Evolutionary conservation across 805 yeast species (phyloP).

Genomic region (Clavispora fructus): DNA sequence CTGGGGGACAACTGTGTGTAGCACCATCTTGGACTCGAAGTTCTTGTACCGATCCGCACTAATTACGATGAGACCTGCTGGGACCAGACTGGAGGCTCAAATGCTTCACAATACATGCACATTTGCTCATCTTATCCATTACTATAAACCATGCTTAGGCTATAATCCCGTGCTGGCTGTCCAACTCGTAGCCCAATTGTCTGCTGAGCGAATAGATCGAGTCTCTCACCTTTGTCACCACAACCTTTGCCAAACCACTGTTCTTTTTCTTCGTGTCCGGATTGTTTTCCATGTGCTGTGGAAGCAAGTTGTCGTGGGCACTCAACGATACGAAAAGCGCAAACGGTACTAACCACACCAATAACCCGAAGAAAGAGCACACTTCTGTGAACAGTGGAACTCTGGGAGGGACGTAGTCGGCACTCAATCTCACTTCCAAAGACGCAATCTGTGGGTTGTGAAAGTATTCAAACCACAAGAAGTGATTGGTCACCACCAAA

Average conservation of each 20-base stretch:
- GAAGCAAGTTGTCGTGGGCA: conserved; percentile 86
- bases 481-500: conserved; percentile 75
- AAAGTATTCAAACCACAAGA: conserved; percentile 85
- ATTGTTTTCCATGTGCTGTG: conserved; percentile 39
- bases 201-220: conserved; percentile 42
- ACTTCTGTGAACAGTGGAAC: conserved; percentile 84
- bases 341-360: conserved; percentile 93
- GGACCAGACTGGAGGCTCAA: too few relatives aligned
- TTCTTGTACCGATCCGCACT: too few relatives aligned
- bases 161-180: conserved; percentile 49
- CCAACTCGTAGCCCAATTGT: conserved; percentile 61
- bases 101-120: not conserved
- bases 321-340: conserved; percentile 85
- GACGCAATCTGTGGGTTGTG: conserved; percentile 70
- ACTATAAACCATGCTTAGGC: conserved; percentile 19
- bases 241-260: conserved; percentile 61
- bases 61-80: too few relatives aligned
- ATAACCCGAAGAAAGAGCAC: conserved; percentile 90
- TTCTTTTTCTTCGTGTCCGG: conserved; percentile 26
- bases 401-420: conserved; percentile 57
- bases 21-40: too few relatives aligned
- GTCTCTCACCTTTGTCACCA: conserved; percentile 50
- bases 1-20: not conserved
- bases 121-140: not conserved
- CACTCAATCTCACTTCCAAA: conserved; percentile 50